Evolutionary conservation across 129 eudicot genomes (phyloP).

Genomic region (Chrysanthemum lavandulifolium): DNA sequence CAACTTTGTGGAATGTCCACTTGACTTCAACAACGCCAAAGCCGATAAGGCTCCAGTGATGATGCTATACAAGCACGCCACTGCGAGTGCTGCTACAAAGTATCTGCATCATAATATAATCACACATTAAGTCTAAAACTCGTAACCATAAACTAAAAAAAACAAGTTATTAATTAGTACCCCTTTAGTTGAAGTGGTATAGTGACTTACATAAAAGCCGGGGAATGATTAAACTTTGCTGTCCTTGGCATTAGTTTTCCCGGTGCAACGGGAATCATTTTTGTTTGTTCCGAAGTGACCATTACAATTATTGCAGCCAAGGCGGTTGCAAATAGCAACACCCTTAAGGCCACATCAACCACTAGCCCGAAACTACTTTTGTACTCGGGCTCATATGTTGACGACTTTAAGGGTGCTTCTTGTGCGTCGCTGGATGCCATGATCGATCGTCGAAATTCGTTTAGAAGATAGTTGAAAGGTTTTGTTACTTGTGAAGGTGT

Average conservation of each 20-base stretch:
- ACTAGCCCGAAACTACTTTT: not conserved
- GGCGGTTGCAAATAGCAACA: slow-evolving; percentile 48
- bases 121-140: not conserved
- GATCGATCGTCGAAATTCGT: no score
- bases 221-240: slow-evolving; percentile 57
- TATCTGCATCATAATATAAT: slow-evolving; percentile 48
- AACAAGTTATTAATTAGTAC: no score
- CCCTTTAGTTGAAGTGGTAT: not conserved
- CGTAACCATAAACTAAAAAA: not conserved
- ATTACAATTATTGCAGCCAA: slow-evolving; percentile 59
- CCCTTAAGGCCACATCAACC: slow-evolving; percentile 54
- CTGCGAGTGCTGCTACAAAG: slow-evolving; percentile 66
- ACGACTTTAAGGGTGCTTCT: no score
- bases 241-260: not conserved
- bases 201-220: slow-evolving; percentile 43
- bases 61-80: slow-evolving; percentile 59
- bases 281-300: slow-evolving; percentile 72
- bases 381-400: no score
- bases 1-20: slow-evolving; percentile 33
- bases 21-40: slow-evolving; percentile 38
- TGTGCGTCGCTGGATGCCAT: no score
- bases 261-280: slow-evolving; percentile 39
- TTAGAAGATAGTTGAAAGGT: no score
- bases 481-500: no score
- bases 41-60: slow-evolving; percentile 43